Conservation (phyloP, 2,329 filamentous ascomycete genomes). For the Neurospora crassa region DNA sequence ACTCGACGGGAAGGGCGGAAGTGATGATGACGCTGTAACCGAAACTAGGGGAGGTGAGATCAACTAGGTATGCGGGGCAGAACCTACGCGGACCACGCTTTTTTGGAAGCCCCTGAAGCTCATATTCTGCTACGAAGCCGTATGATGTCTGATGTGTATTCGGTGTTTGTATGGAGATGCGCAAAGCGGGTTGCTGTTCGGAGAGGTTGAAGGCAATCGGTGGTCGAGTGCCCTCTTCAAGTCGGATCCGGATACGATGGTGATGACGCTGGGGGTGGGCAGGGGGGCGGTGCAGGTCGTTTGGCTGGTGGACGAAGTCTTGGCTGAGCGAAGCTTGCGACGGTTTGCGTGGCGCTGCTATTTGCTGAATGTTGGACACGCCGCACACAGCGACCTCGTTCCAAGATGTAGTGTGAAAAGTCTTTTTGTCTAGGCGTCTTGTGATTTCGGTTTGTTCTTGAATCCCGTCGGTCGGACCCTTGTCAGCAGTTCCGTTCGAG, state of each 20-base stretch:
- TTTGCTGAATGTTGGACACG: background rate
- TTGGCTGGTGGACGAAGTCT: background rate
- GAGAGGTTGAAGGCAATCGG: background rate
- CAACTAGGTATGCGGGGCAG: slow-evolving; percentile 13
- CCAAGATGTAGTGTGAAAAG: background rate
- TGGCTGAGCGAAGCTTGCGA: background rate
- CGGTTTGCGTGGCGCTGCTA: background rate
- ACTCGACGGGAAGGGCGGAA: background rate
- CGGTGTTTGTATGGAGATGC: background rate
- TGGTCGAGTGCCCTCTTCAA: background rate
- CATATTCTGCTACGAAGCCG: slow-evolving; percentile 43
- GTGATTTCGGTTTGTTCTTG: background rate
- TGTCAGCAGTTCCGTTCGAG: background rate
- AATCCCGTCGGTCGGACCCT: background rate
- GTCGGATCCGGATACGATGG: background rate
- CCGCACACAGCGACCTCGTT: background rate
- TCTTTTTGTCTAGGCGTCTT: background rate
- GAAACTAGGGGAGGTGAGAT: background rate
- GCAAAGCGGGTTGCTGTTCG: background rate
- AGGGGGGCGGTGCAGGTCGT: background rate
- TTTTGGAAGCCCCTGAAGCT: slow-evolving; percentile 97
- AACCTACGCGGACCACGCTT: slow-evolving; percentile 69
- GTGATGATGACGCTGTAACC: background rate
- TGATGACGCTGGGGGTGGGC: background rate
- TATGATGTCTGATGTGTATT: background rate